Base-by-base conservation (phyloP, 129 eudicot species). In the Chrysanthemum makinoi region DNA sequence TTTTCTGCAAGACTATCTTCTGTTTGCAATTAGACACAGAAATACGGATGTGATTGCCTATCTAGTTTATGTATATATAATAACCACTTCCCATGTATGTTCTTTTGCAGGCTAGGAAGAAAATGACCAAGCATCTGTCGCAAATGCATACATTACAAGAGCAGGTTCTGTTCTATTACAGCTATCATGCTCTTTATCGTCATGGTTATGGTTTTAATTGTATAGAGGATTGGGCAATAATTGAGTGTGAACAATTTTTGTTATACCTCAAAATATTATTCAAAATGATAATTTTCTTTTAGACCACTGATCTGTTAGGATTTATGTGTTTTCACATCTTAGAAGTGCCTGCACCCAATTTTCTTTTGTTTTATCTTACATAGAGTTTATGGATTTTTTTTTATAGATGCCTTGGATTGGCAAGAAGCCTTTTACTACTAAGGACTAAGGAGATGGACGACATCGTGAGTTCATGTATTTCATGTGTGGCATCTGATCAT, bases 61-160 rank as follows among this genome's bases (percentile, higher is more conserved):
- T 75, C 30, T 65, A 26, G 47, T 56, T 55, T 49, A 22, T 10
- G 49, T 66, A 54, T 15, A 55, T 51, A 75, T 75, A 71, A 68
- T 77, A 59, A 59, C 47, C 64, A 62, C 48, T 80, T 66, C 66
- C 16, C 26, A 15, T 65, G 20, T 49, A 22, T 76, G 69, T 68
- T 70, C 62, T 77, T 76, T 68, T 62, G 78, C 90, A 93, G 98
- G 95, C 91, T 47, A 81, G 76, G 73, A 79, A 85, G 85, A 93
- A 84, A 73, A 68, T 93, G 86, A 75, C 81, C 59, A 93, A 89
- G 78, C 88, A 89, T 75, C 66, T 80, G 44, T 53, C 80, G 62
- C 88, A 81, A 89, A 85, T 93, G 96, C 85, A 85, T 80, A 74
- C 86, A 14, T 52, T 87, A 71, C 98, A 93, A 82, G 98, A 92